Evolutionary conservation across 1,139 yeast genomes (phyloP).

Genomic region (Kluyveromyces sp.): DNA sequence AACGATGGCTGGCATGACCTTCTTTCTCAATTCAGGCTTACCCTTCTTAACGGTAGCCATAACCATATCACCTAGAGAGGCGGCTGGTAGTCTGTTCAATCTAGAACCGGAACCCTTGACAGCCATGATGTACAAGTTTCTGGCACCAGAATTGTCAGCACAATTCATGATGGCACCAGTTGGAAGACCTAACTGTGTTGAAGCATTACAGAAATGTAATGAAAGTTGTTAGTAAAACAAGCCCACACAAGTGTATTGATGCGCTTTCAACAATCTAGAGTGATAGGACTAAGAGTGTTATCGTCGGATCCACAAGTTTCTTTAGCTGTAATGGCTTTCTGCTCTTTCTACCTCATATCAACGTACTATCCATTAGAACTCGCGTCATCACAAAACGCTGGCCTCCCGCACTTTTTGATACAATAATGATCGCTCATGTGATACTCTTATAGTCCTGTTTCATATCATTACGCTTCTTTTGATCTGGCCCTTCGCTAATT

Average conservation of each 20-base stretch:
- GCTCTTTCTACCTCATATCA: too few relatives aligned
- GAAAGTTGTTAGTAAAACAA: conserved; percentile 18
- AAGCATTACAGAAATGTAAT: conserved; percentile 6
- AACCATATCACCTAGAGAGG: conserved; percentile 99
- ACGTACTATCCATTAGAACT: too few relatives aligned
- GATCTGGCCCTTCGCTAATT: too few relatives aligned
- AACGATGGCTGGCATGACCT: conserved; percentile 99
- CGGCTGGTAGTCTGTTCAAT: conserved; percentile 99
- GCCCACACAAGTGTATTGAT: background rate
- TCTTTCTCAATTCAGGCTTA: conserved; percentile 99
- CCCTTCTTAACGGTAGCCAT: conserved; percentile 99
- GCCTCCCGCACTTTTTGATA: too few relatives aligned
- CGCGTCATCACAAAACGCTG: too few relatives aligned
- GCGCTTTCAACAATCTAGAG: conserved; percentile 2
- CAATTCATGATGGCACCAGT: conserved; percentile 99
- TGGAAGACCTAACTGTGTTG: conserved; percentile 88
- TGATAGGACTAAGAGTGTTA: too few relatives aligned
- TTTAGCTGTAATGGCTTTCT: too few relatives aligned
- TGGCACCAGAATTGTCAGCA: conserved; percentile 99
- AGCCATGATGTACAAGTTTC: conserved; percentile 98
- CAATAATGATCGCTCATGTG: too few relatives aligned
- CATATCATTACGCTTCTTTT: too few relatives aligned
- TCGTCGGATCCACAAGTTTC: too few relatives aligned
- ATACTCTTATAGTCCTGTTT: too few relatives aligned
- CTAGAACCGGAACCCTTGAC: conserved; percentile 99